Percentiles rank a stretch among this genome's conserved stretches.
These are phyloP conservation scores for Ajuga chamaepitys DNA, from an alignment of 257 asterid genomes.

Conservation along the genomic window DNA sequence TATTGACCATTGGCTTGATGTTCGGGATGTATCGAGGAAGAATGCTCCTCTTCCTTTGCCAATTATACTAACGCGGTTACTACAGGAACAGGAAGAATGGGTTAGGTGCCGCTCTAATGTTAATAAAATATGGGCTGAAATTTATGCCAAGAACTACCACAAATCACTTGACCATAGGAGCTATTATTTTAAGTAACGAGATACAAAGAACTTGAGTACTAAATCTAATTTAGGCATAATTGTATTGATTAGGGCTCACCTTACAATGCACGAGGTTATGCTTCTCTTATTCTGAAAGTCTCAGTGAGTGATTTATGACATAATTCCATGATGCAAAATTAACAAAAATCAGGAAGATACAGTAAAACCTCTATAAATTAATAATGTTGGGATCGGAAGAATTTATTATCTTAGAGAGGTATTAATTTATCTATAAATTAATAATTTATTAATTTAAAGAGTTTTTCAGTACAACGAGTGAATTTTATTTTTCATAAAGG, in stretches of 20 bases:
- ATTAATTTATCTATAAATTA: too few relatives aligned
- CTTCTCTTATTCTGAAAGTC: slow-evolving; percentile 5
- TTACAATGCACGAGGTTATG: slow-evolving; percentile 3
- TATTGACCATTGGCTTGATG: slow-evolving; percentile 98
- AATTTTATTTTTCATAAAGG: too few relatives aligned
- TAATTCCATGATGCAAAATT: neutral
- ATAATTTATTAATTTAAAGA: too few relatives aligned
- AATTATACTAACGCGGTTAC: slow-evolving; percentile 80
- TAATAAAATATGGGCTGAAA: slow-evolving; percentile 96
- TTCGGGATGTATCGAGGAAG: slow-evolving; percentile 82
- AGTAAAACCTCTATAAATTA: too few relatives aligned
- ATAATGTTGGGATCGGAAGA: too few relatives aligned
- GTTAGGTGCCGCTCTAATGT: slow-evolving; percentile 84
- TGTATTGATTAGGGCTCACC: slow-evolving; percentile 6
- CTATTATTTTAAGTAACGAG: slow-evolving; percentile 95
- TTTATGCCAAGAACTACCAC: slow-evolving; percentile 84
- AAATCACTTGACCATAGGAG: slow-evolving; percentile 98
- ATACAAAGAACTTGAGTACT: slow-evolving; percentile 81
- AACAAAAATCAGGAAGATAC: too few relatives aligned
- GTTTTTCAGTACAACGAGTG: too few relatives aligned
- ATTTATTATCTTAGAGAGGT: too few relatives aligned
- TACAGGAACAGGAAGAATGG: slow-evolving; percentile 99
- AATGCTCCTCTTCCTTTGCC: slow-evolving; percentile 85
- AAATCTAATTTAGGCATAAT: too few relatives aligned
- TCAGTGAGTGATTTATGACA: neutral